Evolutionary conservation across 345 rosid species (phyloP).

Genomic region (Melastoma malabathricum): DNA sequence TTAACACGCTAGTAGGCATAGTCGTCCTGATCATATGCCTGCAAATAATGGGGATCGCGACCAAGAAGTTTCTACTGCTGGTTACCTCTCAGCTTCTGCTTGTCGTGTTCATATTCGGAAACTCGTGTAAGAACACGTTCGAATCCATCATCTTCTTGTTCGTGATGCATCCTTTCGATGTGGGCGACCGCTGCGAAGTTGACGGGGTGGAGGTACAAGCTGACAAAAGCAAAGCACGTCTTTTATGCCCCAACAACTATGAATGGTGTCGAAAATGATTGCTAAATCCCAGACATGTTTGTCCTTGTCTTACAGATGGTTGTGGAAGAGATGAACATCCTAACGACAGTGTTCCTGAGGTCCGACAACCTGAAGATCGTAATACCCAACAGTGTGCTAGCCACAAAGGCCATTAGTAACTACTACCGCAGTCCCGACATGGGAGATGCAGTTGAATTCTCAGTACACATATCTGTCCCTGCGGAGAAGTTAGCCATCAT

Average conservation of each 20-base stretch:
- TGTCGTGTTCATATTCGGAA: slow-evolving; percentile 78
- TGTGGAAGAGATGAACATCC: slow-evolving; percentile 92
- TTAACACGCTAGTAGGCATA: slow-evolving; percentile 33
- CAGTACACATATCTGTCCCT: slow-evolving; percentile 61
- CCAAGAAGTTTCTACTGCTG: slow-evolving; percentile 47
- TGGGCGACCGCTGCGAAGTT: slow-evolving; percentile 85
- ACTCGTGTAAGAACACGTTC: slow-evolving; percentile 73
- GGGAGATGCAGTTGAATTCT: slow-evolving; percentile 75
- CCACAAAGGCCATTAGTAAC: slow-evolving; percentile 56
- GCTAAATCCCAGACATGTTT: too few species aligned
- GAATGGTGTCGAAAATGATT: too few species aligned
- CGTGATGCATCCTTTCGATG: slow-evolving; percentile 86
- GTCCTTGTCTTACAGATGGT: slow-evolving; percentile 25
- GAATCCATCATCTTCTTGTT: slow-evolving; percentile 87
- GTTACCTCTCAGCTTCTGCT: slow-evolving; percentile 70
- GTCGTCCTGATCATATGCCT: slow-evolving; percentile 53
- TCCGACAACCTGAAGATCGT: slow-evolving; percentile 59
- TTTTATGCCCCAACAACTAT: too few species aligned
- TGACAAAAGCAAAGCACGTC: too few species aligned
- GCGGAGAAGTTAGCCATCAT: slow-evolving; percentile 47
- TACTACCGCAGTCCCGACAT: slow-evolving; percentile 88
- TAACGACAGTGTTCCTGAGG: slow-evolving; percentile 74
- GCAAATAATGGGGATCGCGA: slow-evolving; percentile 57
- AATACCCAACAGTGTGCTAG: slow-evolving; percentile 55
- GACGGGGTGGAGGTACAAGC: slow-evolving; percentile 88